phyloP scores from a whole-genome alignment of 371 early-diverging fungal species.

The Circinella umbellata region DNA sequence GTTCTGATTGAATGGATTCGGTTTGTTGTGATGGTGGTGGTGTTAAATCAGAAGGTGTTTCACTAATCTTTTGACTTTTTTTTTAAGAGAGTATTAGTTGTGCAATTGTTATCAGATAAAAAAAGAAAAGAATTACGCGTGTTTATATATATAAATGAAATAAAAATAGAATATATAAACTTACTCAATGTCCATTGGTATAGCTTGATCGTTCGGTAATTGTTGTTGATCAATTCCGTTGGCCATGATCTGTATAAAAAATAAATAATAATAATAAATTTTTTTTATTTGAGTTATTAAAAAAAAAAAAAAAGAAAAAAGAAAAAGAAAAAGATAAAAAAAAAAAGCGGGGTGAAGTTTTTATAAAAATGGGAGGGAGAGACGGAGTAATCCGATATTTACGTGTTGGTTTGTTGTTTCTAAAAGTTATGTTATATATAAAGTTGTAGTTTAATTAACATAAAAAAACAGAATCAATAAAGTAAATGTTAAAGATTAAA shows the following conservation, averaged over 20 bases:
- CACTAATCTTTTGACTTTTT: not conserved
- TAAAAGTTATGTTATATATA: too few relatives aligned
- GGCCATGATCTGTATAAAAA: slow-evolving; percentile 13
- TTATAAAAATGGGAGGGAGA: too few relatives aligned
- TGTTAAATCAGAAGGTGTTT: not conserved
- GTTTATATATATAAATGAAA: not conserved
- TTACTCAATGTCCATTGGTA: slow-evolving; percentile 13
- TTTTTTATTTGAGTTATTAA: not conserved
- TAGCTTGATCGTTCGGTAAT: slow-evolving; percentile 6
- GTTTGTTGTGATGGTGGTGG: not conserved
- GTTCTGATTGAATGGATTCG: not conserved
- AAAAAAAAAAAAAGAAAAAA: not conserved
- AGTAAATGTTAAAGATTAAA: too few relatives aligned
- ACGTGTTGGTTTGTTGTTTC: too few relatives aligned
- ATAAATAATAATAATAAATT: too few relatives aligned
- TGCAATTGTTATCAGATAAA: not conserved
- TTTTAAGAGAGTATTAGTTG: too few relatives aligned
- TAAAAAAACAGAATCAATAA: too few relatives aligned
- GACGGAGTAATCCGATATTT: too few relatives aligned
- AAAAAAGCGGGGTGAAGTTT: slow-evolving; percentile 8
- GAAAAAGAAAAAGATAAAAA: not conserved
- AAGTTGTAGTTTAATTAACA: too few relatives aligned
- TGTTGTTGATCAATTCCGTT: slow-evolving; percentile 23
- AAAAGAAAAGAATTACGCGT: not conserved
- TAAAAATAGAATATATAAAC: slow-evolving; percentile 5